These are phyloP conservation scores for Lachancea lanzarotensis DNA, from an alignment of 805 yeast species.

Conservation along the genomic window DNA sequence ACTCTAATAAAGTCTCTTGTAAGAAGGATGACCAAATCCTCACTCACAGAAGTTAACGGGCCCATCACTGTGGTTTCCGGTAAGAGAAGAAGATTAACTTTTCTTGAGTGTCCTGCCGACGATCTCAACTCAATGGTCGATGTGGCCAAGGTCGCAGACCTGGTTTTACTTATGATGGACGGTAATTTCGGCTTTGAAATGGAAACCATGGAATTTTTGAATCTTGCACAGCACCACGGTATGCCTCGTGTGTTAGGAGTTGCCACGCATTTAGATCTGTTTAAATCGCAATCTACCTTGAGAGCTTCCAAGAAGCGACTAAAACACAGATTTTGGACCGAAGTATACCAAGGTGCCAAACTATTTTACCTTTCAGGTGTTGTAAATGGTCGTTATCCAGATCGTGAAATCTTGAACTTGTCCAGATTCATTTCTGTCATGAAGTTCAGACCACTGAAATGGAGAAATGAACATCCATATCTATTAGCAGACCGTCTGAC, in stretches of 20 bases:
- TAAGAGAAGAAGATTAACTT: constrained; percentile 84
- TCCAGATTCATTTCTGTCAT: constrained; percentile 91
- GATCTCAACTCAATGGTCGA: constrained; percentile 95
- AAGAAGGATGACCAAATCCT: constrained; percentile 79
- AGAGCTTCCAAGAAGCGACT: constrained; percentile 86
- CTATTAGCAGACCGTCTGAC: constrained; percentile 84
- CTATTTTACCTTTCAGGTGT: constrained; percentile 92
- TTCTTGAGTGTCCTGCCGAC: constrained; percentile 79
- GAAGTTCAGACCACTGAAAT: constrained; percentile 98
- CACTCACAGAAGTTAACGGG: constrained; percentile 81
- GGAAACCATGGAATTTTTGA: constrained; percentile 99
- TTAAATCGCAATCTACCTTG: constrained; percentile 81
- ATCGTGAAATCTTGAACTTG: constrained; percentile 85
- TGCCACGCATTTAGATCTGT: constrained; percentile 90
- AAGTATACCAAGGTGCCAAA: constrained; percentile 97
- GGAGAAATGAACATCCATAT: constrained; percentile 99
- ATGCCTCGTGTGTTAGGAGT: constrained; percentile 97
- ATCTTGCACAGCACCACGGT: constrained; percentile 96
- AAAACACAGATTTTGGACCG: constrained; percentile 97
- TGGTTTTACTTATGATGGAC: constrained; percentile 82
- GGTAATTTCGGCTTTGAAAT: constrained; percentile 98
- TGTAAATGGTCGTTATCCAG: constrained; percentile 95
- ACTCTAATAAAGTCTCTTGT: constrained; percentile 86
- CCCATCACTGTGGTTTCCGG: constrained; percentile 97
- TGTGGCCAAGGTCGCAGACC: constrained; percentile 90